These are phyloP conservation scores for Chenopodium berlandieri DNA, from an alignment of 148 eudicot genomes.

Conservation along the genomic window DNA sequence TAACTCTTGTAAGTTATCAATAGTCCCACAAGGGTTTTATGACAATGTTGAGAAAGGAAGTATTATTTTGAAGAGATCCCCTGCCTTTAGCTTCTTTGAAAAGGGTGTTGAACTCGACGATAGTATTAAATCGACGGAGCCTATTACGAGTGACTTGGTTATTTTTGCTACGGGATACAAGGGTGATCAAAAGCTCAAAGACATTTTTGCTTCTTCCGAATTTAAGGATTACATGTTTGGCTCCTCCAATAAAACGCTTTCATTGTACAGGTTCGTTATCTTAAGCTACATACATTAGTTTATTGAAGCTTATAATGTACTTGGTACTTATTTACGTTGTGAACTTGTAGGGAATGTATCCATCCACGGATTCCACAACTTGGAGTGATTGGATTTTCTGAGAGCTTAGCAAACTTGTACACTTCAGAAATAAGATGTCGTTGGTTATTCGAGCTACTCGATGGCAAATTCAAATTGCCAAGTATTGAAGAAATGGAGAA, in stretches of 20 bases:
- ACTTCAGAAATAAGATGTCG: conserved; percentile 52
- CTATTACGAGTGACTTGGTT: conserved; percentile 47
- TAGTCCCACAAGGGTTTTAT: conserved; percentile 46
- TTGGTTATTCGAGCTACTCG: conserved; percentile 61
- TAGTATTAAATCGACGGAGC: not conserved
- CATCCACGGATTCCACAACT: conserved; percentile 71
- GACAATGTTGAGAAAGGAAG: conserved; percentile 54
- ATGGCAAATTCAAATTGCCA: conserved; percentile 54
- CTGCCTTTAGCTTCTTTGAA: conserved; percentile 41
- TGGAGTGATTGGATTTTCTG: conserved; percentile 55
- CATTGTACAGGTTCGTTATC: conserved; percentile 50
- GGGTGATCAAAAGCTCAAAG: conserved; percentile 45
- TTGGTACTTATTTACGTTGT: too few species aligned
- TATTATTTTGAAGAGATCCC: conserved; percentile 44
- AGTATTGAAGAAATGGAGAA: conserved; percentile 56
- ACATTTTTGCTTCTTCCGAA: conserved; percentile 37
- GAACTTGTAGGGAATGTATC: conserved; percentile 50
- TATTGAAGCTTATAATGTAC: too few species aligned
- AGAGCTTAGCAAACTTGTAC: conserved; percentile 46
- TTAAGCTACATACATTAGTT: too few species aligned
- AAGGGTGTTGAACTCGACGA: conserved; percentile 43
- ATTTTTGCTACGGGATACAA: conserved; percentile 66
- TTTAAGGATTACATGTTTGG: conserved; percentile 34
- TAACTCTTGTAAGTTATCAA: conserved; percentile 40
- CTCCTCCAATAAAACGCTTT: conserved; percentile 26